Base-by-base conservation (phyloP, 129 eudicot genomes). In the Deinandra increscens region DNA sequence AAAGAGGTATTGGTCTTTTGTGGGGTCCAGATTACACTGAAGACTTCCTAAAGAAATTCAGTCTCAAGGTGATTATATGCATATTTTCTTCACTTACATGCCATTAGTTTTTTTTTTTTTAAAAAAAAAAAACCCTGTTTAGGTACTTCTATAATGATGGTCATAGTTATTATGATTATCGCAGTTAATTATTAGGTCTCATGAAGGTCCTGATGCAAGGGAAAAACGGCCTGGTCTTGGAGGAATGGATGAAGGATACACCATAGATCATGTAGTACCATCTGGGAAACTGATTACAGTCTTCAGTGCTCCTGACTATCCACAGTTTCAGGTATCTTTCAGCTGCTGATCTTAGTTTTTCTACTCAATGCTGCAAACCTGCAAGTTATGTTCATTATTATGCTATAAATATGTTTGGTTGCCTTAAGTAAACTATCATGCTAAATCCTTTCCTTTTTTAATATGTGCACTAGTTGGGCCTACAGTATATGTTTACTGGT, bases 11-110 rank as follows among this genome's bases (percentile, higher is more conserved):
- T 36, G 99, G 99, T 17, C 97, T 93, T 33, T 70, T 93, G 78
- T 93, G 95, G 95, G 99, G 99, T 45, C 99, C 99, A 0, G 99
- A 93, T 73, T 89, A 92, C 76, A 93, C 99, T n/a, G 93, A 93
- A 80, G 87, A 87, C 18, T 93, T 93, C 69, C 54, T 93, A 76
- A 93, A 93, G 85, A 87, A 85, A 75, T 85, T 71, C 46, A 76
- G 77, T 76, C 73, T 93, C 13, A 93, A 93, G 95, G 99, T 89
- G 39, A 84, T 60, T n/a, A 23, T 9, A 34, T 66, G 20, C 51
- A 38, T 44, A 36, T 7, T 9, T 43, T 60, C n/a, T 67, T 67
- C 53, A 13, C 17, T 36, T 61, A 6, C 37, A 50, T 2, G 41
- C 14, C 53, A 39, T 37, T 61, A 11, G 51, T 33, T 76, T 13